Evolutionary conservation across 495 filamentous ascomycete species (phyloP), one percentile per base, ranked within the genome.

Genomic region (Sporormia fimetaria): DNA sequence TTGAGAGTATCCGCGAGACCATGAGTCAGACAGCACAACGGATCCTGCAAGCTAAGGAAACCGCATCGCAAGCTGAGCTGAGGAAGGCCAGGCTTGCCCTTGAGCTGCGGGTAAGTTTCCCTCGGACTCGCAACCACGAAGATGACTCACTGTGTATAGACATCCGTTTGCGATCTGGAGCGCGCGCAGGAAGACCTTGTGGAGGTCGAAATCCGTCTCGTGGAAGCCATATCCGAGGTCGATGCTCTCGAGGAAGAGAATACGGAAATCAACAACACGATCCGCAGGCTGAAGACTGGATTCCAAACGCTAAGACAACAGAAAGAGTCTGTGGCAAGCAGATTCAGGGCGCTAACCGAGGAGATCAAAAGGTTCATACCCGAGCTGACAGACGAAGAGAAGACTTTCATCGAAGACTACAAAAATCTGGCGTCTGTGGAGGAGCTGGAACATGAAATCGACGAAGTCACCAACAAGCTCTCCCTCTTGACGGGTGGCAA

Each of bases 141-240:
- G n/a, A n/a, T n/a, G n/a, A n/a, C n/a, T n/a, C n/a, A n/a, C n/a
- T n/a, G n/a, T n/a, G n/a, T 66, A 27, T 56, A 78, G 63, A 64
- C 73, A 42, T 61, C 70, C 20, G 71, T 93, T 6, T 65, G 69
- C 21, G 49, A 56, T 14, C 68, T 93, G 16, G 73, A 73, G 9
- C 55, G 60, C 21, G 58, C 69, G 7, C 74, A 83, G 39, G 68
- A 78, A 27, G 69, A 73, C 21, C 65, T 86, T 8, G 56, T 85
- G 10, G 76, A 83, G 52, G 68, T 69, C 2, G 70, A 83, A 40
- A 58, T 94, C 29, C 66, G 72, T 32, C 63, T 76, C 5, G 66
- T 87, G 21, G 92, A 98, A 63, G 87, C 85, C 0, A 57, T 64
- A 6, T 94, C 87, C 0, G 90, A 95, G 47, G 57, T 81, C 4